Percentiles rank a stretch among this genome's conserved stretches.
These are phyloP conservation scores for Lotmaria passim DNA, from an alignment of 208 protist genomes.

Conservation along the genomic window DNA sequence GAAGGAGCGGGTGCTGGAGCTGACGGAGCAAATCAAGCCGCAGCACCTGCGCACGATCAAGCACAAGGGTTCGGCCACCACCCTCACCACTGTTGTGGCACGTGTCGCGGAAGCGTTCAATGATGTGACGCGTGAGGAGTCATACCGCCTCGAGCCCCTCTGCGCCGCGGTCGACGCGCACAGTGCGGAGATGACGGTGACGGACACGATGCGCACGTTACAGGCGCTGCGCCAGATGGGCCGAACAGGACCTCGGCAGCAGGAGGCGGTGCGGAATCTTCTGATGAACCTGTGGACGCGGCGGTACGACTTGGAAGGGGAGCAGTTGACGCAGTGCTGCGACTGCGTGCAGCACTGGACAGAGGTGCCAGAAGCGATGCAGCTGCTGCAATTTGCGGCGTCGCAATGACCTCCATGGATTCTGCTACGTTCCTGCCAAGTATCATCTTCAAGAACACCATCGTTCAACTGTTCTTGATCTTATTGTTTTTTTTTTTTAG, in stretches of 20 bases:
- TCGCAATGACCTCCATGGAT: slow-evolving; percentile 28
- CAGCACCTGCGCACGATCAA: slow-evolving; percentile 50
- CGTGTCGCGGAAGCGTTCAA: slow-evolving; percentile 61
- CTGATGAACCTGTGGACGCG: slow-evolving; percentile 66
- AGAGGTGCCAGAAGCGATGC: slow-evolving; percentile 18
- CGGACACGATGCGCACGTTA: slow-evolving; percentile 67
- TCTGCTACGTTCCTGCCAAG: no score
- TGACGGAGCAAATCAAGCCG: slow-evolving; percentile 77
- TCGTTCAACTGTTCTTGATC: no score
- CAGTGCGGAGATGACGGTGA: slow-evolving; percentile 55
- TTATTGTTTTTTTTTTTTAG: no score
- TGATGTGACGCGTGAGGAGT: slow-evolving; percentile 36
- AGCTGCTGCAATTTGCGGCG: slow-evolving; percentile 31
- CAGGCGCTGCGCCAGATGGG: slow-evolving; percentile 65
- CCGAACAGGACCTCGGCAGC: slow-evolving; percentile 35
- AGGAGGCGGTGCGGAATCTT: slow-evolving; percentile 47
- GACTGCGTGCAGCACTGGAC: slow-evolving; percentile 25
- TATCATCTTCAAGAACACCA: no score
- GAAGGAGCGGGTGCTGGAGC: slow-evolving; percentile 77
- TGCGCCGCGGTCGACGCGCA: slow-evolving; percentile 68
- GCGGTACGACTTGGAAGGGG: slow-evolving; percentile 49
- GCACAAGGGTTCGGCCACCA: slow-evolving; percentile 34
- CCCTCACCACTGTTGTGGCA: slow-evolving; percentile 57
- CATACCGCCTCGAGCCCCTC: slow-evolving; percentile 67
- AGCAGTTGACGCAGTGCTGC: slow-evolving; percentile 50